Base-by-base conservation (phyloP, 192 early-diverging fungal genomes). In the Geosiphon pyriformis region DNA sequence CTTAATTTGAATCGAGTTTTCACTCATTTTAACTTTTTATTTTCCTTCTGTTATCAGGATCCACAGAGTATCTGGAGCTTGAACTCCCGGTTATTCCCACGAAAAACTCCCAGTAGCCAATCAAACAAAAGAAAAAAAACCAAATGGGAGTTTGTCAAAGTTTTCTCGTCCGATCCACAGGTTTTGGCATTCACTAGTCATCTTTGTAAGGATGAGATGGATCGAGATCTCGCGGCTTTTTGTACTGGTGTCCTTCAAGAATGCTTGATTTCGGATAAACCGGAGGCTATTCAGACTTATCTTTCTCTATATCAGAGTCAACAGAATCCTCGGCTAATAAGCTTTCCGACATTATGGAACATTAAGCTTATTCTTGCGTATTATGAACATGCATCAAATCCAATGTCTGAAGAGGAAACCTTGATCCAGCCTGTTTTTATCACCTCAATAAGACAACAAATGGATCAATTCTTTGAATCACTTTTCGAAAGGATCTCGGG, bases 241-340 rank as follows among this genome's bases (percentile, higher is more conserved):
- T 76, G 68, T n/a, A 79, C 75, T 0, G 68, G 50, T 26, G 70
- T 79, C 11, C 50, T 87, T 17, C 63, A 77, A 30, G 82, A 85
- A 65, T 85, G 83, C 59, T 47, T 85, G 32, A 71, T 69, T 15
- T 67, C 69, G 37, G 83, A 87, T 47, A 74, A 84, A 31, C 64
- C 72, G 8, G 80, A 85, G 34, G 68, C 76, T 3, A 53, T 86
- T 49, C 68, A 68, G 18, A 70, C 72, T 12, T 78, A 79, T 67
- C 57, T 83, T 47, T 72, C 74, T 55, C 59, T 85, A 4, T 76
- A 76, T 52, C 67, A 74, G 48, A 58, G 70, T 53, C 65, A 57
- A 11, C 65, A 57, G 27, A 57, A 47, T 57, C 12, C 52, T 6
- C 27, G 18, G 30, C 2, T 34, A 42, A 35, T 65, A 11, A 57